phyloP scores from a whole-genome alignment of 1,284 basidiomycete species.

The Cutaneotrichosporon arboriforme region DNA sequence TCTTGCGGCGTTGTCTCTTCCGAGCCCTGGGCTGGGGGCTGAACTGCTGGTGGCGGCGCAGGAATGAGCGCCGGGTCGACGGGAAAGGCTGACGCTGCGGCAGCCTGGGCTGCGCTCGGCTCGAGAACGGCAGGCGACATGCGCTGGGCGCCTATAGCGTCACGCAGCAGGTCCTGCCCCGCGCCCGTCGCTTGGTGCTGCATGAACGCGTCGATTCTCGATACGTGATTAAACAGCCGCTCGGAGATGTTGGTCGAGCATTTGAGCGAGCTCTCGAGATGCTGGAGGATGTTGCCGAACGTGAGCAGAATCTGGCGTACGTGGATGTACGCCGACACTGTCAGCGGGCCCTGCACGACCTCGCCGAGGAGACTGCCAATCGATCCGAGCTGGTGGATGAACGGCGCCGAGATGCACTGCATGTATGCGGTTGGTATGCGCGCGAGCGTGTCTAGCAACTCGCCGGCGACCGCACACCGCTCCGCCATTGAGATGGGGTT shows the following conservation, averaged over 20 bases:
- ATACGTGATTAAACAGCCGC: conserved; percentile 14
- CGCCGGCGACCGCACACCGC: conserved; percentile 22
- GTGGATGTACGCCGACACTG: conserved; percentile 18
- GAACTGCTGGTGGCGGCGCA: no score
- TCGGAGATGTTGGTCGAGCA: conserved; percentile 10
- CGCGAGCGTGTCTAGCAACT: conserved; percentile 20
- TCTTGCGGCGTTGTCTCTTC: not conserved
- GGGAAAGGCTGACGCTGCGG: no score
- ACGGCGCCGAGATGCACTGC: conserved; percentile 5
- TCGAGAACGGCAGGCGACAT: not conserved
- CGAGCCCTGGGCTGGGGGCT: no score
- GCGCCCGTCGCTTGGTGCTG: conserved; percentile 1
- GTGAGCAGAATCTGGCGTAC: conserved; percentile 22
- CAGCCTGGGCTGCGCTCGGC: no score
- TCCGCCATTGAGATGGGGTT: conserved; percentile 14
- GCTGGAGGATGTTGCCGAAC: conserved; percentile 14
- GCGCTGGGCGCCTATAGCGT: not conserved
- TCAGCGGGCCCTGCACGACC: conserved; percentile 22
- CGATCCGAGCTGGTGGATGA: conserved; percentile 23
- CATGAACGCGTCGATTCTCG: conserved; percentile 20
- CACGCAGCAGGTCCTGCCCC: not conserved
- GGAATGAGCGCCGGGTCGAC: no score
- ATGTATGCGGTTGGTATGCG: conserved; percentile 24
- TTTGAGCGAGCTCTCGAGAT: conserved; percentile 12
- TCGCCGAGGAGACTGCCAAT: conserved; percentile 22